Percentiles rank a stretch among this genome's conserved stretches.
phyloP scores from a whole-genome alignment of 1,284 basidiomycete genomes.

The Porogramme epimiltina region DNA sequence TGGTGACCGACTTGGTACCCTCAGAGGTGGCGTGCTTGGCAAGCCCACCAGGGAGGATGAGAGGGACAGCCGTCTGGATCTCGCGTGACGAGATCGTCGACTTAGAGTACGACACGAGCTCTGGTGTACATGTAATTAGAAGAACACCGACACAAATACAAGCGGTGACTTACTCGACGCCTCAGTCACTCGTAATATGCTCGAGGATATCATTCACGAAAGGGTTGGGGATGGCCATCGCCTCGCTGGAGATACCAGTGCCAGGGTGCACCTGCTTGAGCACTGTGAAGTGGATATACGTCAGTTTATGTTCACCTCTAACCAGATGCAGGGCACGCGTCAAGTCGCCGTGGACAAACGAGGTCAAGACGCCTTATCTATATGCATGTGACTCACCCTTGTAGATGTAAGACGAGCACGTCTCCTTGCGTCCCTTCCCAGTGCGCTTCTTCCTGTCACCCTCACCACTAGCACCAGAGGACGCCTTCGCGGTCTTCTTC shows the following conservation, averaged over 20 bases:
- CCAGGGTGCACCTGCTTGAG: constrained; percentile 95
- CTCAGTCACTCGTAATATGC: constrained; percentile 88
- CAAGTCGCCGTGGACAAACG: too few relatives aligned
- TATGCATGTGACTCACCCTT: constrained; percentile 60
- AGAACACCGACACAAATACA: too few relatives aligned
- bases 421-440: constrained; percentile 89
- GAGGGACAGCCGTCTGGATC: constrained; percentile 89
- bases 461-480: constrained; percentile 47
- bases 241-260: constrained; percentile 97
- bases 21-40: constrained; percentile 84
- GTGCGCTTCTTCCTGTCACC: constrained; percentile 86
- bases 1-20: constrained; percentile 61
- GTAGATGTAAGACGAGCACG: constrained; percentile 94
- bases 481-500: constrained; percentile 80
- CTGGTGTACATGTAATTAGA: too few relatives aligned
- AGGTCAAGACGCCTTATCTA: too few relatives aligned
- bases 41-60: constrained; percentile 88
- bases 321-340: neutral
- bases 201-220: constrained; percentile 95
- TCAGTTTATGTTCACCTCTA: constrained; percentile 8
- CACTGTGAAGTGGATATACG: constrained; percentile 43
- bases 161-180: constrained; percentile 75
- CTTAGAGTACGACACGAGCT: constrained; percentile 92
- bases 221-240: constrained; percentile 93
- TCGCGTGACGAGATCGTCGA: constrained; percentile 94